A percentile compares a stretch with the other conserved stretches of the same genome.
Evolutionary conservation across 2,329 filamentous ascomycete genomes (phyloP).

Genomic region (Mollisia scopiformis): DNA sequence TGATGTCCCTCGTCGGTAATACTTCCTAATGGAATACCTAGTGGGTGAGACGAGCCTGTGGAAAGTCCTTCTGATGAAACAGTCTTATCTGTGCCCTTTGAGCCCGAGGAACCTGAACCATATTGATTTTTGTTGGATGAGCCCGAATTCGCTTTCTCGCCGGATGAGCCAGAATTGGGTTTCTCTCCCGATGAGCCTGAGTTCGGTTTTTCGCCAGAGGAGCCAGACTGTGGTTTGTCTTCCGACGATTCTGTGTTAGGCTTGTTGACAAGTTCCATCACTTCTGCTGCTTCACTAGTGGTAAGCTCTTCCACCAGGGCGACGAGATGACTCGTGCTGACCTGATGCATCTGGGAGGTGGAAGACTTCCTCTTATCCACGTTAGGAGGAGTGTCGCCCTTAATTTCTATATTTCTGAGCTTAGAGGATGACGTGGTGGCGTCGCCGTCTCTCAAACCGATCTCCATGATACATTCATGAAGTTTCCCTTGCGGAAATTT

Average conservation of each 20-base stretch:
- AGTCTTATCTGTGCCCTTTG: slow-evolving; percentile 20
- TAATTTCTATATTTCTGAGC: background rate
- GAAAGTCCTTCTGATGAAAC: slow-evolving; percentile 24
- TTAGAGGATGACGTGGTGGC: background rate
- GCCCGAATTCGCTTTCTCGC: no score
- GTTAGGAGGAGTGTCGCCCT: background rate
- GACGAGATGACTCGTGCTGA: slow-evolving; percentile 14
- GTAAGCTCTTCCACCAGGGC: slow-evolving; percentile 15
- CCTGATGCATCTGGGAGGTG: background rate
- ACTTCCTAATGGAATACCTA: background rate
- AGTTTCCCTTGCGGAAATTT: slow-evolving; percentile 8
- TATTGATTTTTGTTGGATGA: background rate
- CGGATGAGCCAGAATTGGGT: background rate
- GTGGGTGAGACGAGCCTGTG: background rate
- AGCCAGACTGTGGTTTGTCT: background rate
- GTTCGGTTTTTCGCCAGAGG: slow-evolving; percentile 5
- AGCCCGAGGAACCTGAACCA: slow-evolving; percentile 2
- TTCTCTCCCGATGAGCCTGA: background rate
- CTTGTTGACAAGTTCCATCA: slow-evolving; percentile 10
- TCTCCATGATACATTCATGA: slow-evolving; percentile 21
- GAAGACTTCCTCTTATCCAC: background rate
- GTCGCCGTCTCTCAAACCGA: slow-evolving; percentile 23
- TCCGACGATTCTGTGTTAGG: background rate
- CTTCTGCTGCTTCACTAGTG: slow-evolving; percentile 19
- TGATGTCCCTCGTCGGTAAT: background rate